Evolutionary conservation across 2,329 filamentous ascomycete species (phyloP).

Genomic region (Neospermospora avenae): DNA sequence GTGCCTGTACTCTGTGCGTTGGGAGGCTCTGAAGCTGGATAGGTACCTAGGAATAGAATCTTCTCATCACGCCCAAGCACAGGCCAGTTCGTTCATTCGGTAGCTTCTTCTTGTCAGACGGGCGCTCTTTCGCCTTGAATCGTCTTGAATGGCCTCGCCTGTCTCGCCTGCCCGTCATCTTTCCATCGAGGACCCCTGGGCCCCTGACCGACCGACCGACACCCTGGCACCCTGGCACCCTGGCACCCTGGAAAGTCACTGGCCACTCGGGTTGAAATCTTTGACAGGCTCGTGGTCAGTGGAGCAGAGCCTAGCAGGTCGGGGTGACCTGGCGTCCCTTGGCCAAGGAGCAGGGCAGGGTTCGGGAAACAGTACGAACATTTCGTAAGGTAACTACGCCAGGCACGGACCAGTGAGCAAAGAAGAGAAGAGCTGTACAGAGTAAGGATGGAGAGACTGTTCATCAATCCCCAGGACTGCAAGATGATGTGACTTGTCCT

Average conservation of each 20-base stretch:
- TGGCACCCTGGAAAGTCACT: too few species aligned
- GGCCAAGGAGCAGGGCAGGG: not conserved
- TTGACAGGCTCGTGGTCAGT: slow-evolving; percentile 26
- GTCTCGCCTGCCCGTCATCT: slow-evolving; percentile 10
- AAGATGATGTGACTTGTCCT: too few species aligned
- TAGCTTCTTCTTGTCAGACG: slow-evolving; percentile 1
- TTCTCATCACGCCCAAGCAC: slow-evolving; percentile 8
- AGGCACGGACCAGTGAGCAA: slow-evolving; percentile 14
- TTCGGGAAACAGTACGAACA: not conserved
- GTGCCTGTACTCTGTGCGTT: not conserved
- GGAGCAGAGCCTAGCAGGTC: slow-evolving; percentile 4
- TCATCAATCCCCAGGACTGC: too few species aligned
- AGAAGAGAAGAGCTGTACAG: too few species aligned
- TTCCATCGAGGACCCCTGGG: not conserved
- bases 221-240: not conserved
- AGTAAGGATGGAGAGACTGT: too few species aligned
- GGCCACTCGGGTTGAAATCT: slow-evolving; percentile 27
- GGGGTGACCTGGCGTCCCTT: too few species aligned
- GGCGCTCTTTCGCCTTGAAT: not conserved
- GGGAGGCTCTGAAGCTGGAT: too few species aligned
- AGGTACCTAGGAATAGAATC: too few species aligned
- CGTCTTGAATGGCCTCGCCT: not conserved
- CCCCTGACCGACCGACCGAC: not conserved
- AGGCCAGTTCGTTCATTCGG: slow-evolving; percentile 10
- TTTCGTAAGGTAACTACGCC: too few species aligned